A percentile compares a stretch with the other conserved stretches of the same genome.
These are phyloP conservation scores for Phaffomyces thermotolerans DNA, from an alignment of 805 yeast species.

Conservation along the genomic window DNA sequence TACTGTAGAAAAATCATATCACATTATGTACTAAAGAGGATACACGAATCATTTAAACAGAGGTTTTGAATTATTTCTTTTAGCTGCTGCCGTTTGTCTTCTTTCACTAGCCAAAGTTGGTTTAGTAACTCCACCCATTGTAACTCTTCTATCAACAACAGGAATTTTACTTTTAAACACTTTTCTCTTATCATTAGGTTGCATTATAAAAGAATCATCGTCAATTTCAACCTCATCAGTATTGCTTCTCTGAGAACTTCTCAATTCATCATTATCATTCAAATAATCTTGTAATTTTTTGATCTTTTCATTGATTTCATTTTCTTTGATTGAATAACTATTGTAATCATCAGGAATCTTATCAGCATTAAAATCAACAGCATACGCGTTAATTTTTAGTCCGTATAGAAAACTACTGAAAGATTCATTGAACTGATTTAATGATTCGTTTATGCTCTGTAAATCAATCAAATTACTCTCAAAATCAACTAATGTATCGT, in stretches of 20 bases:
- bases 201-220: constrained; percentile 24
- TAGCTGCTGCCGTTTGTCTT: constrained; percentile 9
- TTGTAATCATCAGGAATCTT: constrained; percentile 14
- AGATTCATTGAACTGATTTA: constrained; percentile 67
- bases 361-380: constrained; percentile 52
- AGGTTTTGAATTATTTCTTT: constrained; percentile 16
- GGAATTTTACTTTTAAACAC: constrained; percentile 12
- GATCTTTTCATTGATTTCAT: constrained; percentile 18
- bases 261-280: constrained; percentile 1
- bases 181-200: constrained; percentile 15
- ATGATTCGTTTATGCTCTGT: constrained; percentile 51
- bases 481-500: constrained; percentile 47
- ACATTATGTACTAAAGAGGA: too few species aligned
- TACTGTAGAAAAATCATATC: not conserved
- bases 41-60: constrained; percentile 16
- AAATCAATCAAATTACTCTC: constrained; percentile 53
- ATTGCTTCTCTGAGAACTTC: constrained; percentile 10
- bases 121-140: constrained; percentile 9
- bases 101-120: constrained; percentile 20
- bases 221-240: constrained; percentile 27
- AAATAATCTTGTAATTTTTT: constrained; percentile 15
- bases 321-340: constrained; percentile 8
- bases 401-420: constrained; percentile 75
- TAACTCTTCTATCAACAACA: constrained; percentile 4
- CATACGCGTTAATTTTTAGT: constrained; percentile 78